phyloP scores from a whole-genome alignment of 768 basidiomycete species.

The Rhizopogon vulgaris region DNA sequence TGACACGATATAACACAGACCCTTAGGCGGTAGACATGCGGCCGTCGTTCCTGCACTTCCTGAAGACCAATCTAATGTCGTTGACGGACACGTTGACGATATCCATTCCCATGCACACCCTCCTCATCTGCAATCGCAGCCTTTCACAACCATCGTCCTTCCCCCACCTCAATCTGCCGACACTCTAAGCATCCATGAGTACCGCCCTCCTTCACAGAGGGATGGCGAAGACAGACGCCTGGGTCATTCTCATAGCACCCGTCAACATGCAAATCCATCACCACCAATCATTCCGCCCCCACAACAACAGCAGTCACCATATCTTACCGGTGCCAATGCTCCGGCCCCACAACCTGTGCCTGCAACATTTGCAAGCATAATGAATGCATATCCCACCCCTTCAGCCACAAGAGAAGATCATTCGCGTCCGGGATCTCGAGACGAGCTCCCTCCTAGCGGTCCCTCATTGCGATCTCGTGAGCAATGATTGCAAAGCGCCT shows the following conservation, averaged over 20 bases:
- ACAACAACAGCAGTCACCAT: constrained; percentile 16
- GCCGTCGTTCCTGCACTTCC: constrained; percentile 77
- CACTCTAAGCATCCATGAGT: constrained; percentile 26
- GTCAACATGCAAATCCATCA: constrained; percentile 13
- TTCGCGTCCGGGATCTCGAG: constrained; percentile 23
- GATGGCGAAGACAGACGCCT: constrained; percentile 16
- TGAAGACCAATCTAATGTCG: constrained; percentile 46
- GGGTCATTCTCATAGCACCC: constrained; percentile 8
- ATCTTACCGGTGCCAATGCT: constrained; percentile 9
- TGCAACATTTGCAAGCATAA: constrained; percentile 60
- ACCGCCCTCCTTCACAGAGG: constrained; percentile 21
- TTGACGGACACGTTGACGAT: constrained; percentile 20
- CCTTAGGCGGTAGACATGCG: constrained; percentile 75
- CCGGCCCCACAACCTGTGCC: constrained; percentile 30
- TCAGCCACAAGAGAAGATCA: constrained; percentile 20
- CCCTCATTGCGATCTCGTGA: background rate
- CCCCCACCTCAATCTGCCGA: constrained; percentile 22
- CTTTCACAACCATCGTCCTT: constrained; percentile 25
- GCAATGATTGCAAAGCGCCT: background rate
- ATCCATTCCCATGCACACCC: constrained; percentile 14
- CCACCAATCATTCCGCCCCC: constrained; percentile 20
- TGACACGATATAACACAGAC: constrained; percentile 40
- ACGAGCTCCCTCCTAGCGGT: constrained; percentile 6
- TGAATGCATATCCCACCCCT: constrained; percentile 58
- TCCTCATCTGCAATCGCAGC: constrained; percentile 16